Evolutionary conservation across 116 monocot species (phyloP).

Genomic region (Zostera marina): DNA sequence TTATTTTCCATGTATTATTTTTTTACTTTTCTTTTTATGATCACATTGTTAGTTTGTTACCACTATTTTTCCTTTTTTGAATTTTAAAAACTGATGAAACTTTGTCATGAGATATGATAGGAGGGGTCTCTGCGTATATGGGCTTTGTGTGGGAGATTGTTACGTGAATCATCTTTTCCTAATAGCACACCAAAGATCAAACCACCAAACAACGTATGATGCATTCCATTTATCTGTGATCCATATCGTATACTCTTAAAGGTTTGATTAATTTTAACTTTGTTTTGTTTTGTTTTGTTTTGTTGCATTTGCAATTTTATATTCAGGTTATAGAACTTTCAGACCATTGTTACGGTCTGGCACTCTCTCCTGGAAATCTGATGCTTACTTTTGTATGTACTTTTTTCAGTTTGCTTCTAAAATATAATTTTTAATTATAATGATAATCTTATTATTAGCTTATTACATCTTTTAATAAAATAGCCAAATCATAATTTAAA

Average conservation of each 20-base stretch:
- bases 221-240: not conserved
- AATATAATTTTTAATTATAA: not conserved
- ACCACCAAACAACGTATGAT: slow-evolving; percentile 31
- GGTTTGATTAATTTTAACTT: not conserved
- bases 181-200: slow-evolving; percentile 17
- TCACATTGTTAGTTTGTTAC: not conserved
- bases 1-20: not conserved
- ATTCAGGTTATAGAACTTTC: slow-evolving; percentile 36
- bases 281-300: not conserved
- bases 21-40: not conserved
- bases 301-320: slow-evolving; percentile 5
- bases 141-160: slow-evolving; percentile 22
- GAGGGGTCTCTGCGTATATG: slow-evolving; percentile 57
- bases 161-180: slow-evolving; percentile 23
- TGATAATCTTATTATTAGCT: no score
- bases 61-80: no score
- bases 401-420: not conserved
- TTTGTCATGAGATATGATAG: slow-evolving; percentile 12
- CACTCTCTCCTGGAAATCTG: slow-evolving; percentile 52
- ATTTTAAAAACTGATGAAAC: not conserved
- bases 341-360: slow-evolving; percentile 71
- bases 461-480: not conserved
- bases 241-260: no score
- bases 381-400: slow-evolving; percentile 46
- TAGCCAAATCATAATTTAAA: slow-evolving; percentile 4